These are phyloP conservation scores for Populus hybrid DNA, from an alignment of 441 rosid genomes.

Conservation along the genomic window DNA sequence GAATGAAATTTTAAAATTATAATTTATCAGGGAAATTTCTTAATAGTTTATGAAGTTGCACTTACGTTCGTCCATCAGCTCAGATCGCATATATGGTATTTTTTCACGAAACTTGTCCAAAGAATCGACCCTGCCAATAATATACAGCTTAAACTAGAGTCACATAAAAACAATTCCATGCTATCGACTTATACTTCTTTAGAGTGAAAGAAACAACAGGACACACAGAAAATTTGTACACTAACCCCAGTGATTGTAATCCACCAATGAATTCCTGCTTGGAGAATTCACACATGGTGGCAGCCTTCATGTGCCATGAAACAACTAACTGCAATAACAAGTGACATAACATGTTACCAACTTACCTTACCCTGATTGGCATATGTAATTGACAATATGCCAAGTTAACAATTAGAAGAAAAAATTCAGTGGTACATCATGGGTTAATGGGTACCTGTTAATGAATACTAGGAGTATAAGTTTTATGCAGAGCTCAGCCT, in stretches of 20 bases:
- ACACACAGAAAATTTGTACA: slow-evolving; percentile 13
- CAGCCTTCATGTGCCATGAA: slow-evolving; percentile 99
- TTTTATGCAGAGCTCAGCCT: background rate
- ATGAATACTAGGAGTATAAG: background rate
- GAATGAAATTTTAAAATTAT: background rate
- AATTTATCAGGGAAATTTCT: background rate
- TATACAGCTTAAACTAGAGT: slow-evolving; percentile 12
- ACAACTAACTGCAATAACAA: slow-evolving; percentile 69
- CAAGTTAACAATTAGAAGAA: slow-evolving; percentile 1
- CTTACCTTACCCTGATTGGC: background rate
- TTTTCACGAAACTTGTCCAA: slow-evolving; percentile 43
- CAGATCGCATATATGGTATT: slow-evolving; percentile 55
- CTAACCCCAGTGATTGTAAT: slow-evolving; percentile 75
- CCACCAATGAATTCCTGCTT: slow-evolving; percentile 87
- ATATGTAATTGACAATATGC: background rate
- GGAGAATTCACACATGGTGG: slow-evolving; percentile 94
- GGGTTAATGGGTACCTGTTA: background rate
- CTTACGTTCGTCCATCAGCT: slow-evolving; percentile 93
- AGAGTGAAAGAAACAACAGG: slow-evolving; percentile 2
- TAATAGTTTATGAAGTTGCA: slow-evolving; percentile 12
- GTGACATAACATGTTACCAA: background rate
- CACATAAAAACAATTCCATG: slow-evolving; percentile 11
- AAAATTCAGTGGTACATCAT: background rate
- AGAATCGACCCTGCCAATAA: slow-evolving; percentile 77
- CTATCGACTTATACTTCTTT: slow-evolving; percentile 1